Evolutionary conservation across 116 monocot species (phyloP).

Genomic region (Posidonia oceanica): DNA sequence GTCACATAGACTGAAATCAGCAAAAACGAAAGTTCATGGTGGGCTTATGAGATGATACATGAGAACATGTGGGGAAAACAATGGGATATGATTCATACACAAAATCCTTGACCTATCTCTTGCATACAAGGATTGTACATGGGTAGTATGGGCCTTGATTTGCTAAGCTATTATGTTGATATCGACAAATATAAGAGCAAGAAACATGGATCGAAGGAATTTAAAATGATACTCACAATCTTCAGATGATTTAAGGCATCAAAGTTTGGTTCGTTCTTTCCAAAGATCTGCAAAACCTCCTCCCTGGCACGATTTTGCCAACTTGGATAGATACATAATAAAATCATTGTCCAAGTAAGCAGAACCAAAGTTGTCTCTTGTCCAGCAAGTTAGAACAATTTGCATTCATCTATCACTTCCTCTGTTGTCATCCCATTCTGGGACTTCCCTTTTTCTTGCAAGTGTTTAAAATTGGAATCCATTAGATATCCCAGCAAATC

Average conservation of each 20-base stretch:
- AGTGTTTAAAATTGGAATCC: constrained; percentile 28
- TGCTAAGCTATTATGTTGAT: no score
- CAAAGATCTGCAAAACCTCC: constrained; percentile 34
- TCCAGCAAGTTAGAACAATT: constrained; percentile 65
- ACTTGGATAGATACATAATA: constrained; percentile 29
- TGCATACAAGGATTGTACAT: no score
- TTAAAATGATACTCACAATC: constrained; percentile 23
- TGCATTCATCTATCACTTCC: constrained; percentile 54
- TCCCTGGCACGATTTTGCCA: constrained; percentile 52
- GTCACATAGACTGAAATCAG: no score
- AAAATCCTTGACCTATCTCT: no score
- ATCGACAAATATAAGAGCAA: no score
- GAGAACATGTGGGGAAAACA: no score
- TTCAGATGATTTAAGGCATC: constrained; percentile 41
- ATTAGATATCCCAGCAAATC: constrained; percentile 42
- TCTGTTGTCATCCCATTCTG: constrained; percentile 21
- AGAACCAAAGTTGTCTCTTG: constrained; percentile 43
- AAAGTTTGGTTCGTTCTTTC: constrained; percentile 26
- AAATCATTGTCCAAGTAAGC: constrained; percentile 48
- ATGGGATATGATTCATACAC: no score
- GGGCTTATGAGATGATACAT: no score
- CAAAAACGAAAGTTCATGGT: no score
- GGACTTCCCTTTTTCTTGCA: constrained; percentile 2
- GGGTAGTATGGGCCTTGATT: no score
- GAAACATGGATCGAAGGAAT: no score